Evolutionary conservation across 495 filamentous ascomycete genomes (phyloP).

Genomic region (Ramalina intermedia): DNA sequence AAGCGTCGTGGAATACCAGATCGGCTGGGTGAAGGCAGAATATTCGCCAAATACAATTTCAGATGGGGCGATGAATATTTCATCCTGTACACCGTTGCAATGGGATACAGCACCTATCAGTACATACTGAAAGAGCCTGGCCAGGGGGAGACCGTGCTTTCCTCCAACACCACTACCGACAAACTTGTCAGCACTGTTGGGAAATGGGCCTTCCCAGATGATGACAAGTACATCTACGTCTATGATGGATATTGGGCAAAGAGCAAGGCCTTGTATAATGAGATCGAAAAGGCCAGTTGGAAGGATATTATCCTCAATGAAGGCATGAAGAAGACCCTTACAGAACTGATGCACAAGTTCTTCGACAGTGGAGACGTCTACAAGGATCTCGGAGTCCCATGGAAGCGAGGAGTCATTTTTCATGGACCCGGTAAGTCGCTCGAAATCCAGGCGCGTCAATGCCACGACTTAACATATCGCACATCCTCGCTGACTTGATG

Average conservation of each 20-base stretch:
- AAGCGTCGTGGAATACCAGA: conserved; percentile 15
- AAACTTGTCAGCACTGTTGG: conserved; percentile 23
- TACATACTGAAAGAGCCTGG: conserved; percentile 30
- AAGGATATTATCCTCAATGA: conserved; percentile 31
- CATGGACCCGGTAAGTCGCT: conserved; percentile 22
- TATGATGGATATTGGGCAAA: conserved; percentile 20
- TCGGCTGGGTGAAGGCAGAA: conserved; percentile 19
- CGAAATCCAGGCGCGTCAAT: too few species aligned
- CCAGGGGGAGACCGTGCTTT: conserved; percentile 19
- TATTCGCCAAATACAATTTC: conserved; percentile 28
- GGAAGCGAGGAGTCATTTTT: conserved; percentile 35
- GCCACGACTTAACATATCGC: conserved; percentile 11
- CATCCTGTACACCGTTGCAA: conserved; percentile 24
- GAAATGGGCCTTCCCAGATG: conserved; percentile 19
- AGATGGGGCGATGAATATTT: conserved; percentile 26
- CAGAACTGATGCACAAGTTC: conserved; percentile 25
- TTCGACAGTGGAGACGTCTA: conserved; percentile 31
- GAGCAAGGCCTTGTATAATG: conserved; percentile 10
- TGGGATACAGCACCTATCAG: conserved; percentile 14
- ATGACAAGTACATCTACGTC: conserved; percentile 26
- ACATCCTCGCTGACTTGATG: conserved; percentile 25
- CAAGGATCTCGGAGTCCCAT: conserved; percentile 28
- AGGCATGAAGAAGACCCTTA: conserved; percentile 28
- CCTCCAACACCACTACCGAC: conserved; percentile 21
- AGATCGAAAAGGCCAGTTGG: conserved; percentile 28